Evolutionary conservation across 1,284 basidiomycete genomes (phyloP).

Genomic region (Ustanciosporium gigantosporum): DNA sequence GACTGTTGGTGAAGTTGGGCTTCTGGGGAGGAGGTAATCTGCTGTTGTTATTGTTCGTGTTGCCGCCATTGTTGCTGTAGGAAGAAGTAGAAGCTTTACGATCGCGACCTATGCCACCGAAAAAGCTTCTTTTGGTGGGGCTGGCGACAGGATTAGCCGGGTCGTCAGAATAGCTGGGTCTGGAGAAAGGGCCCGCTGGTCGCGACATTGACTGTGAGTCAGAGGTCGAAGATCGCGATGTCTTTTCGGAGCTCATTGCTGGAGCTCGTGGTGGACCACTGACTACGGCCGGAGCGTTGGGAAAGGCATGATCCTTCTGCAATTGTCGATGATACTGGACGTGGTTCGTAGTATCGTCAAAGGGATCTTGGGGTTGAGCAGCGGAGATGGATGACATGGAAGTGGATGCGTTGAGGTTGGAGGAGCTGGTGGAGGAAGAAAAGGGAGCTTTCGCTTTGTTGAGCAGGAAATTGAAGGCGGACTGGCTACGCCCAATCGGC

Average conservation of each 20-base stretch:
- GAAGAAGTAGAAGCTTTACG: conserved; percentile 38
- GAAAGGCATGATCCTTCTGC: conserved; percentile 21
- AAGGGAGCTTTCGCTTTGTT: conserved; percentile 53
- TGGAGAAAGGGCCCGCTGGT: conserved; percentile 5
- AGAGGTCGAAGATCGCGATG: neutral
- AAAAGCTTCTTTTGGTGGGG: conserved; percentile 49
- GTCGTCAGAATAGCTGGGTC: conserved; percentile 34
- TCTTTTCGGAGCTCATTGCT: neutral
- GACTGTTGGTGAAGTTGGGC: conserved; percentile 27
- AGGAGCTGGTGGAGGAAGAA: conserved; percentile 35
- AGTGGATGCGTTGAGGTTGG: conserved; percentile 33
- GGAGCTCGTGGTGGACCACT: conserved; percentile 3
- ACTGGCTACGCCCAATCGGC: conserved; percentile 47
- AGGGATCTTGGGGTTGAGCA: conserved; percentile 18
- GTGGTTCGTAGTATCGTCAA: conserved; percentile 32
- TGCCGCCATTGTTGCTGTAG: too few relatives aligned
- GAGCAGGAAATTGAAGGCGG: conserved; percentile 53
- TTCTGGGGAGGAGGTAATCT: conserved; percentile 7
- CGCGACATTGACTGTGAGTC: neutral
- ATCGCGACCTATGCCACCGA: conserved; percentile 40
- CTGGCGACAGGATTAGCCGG: conserved; percentile 14
- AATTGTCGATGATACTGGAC: conserved; percentile 38
- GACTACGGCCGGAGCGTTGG: conserved; percentile 24
- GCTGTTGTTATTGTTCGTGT: too few relatives aligned
- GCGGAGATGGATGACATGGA: conserved; percentile 35